Percentiles rank a stretch among this genome's conserved stretches.
Conservation (phyloP, 768 basidiomycete genomes). For the Termitomyces sp. region DNA sequence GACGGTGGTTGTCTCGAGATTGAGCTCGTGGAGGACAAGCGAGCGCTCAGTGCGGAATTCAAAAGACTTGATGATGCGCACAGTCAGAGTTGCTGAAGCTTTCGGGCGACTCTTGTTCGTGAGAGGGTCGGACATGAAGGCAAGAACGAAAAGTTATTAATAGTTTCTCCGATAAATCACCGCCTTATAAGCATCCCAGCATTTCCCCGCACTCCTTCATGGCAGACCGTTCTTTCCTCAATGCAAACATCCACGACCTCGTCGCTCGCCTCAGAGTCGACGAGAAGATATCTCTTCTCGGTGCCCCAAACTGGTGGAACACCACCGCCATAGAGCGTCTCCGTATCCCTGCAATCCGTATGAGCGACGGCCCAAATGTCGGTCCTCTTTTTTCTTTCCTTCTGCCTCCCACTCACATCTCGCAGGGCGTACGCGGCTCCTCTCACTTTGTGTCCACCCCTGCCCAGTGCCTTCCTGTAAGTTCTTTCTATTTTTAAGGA, state of each 20-base stretch:
- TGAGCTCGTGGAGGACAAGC: slow-evolving; percentile 75
- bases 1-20: slow-evolving; percentile 78
- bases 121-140: slow-evolving; percentile 30
- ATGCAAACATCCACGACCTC: slow-evolving; percentile 45
- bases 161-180: slow-evolving; percentile 9
- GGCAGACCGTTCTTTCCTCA: slow-evolving; percentile 39
- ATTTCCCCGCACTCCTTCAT: slow-evolving; percentile 13
- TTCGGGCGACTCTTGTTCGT: slow-evolving; percentile 64
- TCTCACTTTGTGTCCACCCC: slow-evolving; percentile 60
- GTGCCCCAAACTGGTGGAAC: slow-evolving; percentile 71
- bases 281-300: slow-evolving; percentile 59
- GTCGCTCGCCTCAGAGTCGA: slow-evolving; percentile 49
- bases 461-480: slow-evolving; percentile 59
- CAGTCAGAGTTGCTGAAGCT: slow-evolving; percentile 78
- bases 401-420: slow-evolving; percentile 1
- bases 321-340: slow-evolving; percentile 51
- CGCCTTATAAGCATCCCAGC: slow-evolving; percentile 1
- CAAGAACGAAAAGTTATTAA: not conserved
- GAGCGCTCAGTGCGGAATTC: slow-evolving; percentile 85
- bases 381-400: slow-evolving; percentile 3
- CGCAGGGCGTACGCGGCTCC: slow-evolving; percentile 61
- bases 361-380: slow-evolving; percentile 69
- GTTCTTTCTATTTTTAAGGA: slow-evolving; percentile 7
- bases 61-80: slow-evolving; percentile 94
- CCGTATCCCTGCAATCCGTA: slow-evolving; percentile 59